Evolutionary conservation across 768 basidiomycete species (phyloP).

Genomic region (Boletus sp.): DNA sequence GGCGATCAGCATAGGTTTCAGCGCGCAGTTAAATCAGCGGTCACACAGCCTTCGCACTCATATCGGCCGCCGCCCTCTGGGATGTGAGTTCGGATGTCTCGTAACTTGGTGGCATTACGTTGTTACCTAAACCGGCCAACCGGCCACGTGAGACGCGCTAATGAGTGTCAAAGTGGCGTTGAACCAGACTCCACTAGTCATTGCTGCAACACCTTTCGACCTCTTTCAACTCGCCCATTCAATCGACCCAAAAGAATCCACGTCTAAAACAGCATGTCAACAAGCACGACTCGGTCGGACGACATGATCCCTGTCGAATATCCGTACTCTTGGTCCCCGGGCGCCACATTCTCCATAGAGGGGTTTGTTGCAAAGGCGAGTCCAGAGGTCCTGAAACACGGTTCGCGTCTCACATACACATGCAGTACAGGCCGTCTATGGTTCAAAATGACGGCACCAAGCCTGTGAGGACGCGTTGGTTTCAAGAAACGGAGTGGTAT

Average conservation of each 20-base stretch:
- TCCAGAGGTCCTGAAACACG: conserved; percentile 9
- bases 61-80: neutral
- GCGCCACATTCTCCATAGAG: conserved; percentile 40
- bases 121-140: too few species aligned
- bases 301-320: conserved; percentile 41
- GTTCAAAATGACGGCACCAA: conserved; percentile 74
- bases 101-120: too few species aligned
- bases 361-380: conserved; percentile 54
- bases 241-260: neutral
- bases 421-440: conserved; percentile 72
- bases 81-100: too few species aligned
- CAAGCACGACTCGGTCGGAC: conserved; percentile 26
- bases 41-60: neutral
- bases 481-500: neutral
- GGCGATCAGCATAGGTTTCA: neutral
- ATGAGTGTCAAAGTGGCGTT: too few species aligned
- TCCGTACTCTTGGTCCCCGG: conserved; percentile 50
- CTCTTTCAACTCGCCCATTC: neutral
- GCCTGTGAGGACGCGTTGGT: conserved; percentile 46
- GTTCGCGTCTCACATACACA: neutral
- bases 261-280: conserved; percentile 8
- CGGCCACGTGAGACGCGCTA: conserved; percentile 5
- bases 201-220: neutral
- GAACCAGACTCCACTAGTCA: too few species aligned
- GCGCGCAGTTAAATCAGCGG: neutral